These are phyloP conservation scores for Jaltomata sinuosa DNA, from an alignment of 257 asterid species.

Conservation along the genomic window DNA sequence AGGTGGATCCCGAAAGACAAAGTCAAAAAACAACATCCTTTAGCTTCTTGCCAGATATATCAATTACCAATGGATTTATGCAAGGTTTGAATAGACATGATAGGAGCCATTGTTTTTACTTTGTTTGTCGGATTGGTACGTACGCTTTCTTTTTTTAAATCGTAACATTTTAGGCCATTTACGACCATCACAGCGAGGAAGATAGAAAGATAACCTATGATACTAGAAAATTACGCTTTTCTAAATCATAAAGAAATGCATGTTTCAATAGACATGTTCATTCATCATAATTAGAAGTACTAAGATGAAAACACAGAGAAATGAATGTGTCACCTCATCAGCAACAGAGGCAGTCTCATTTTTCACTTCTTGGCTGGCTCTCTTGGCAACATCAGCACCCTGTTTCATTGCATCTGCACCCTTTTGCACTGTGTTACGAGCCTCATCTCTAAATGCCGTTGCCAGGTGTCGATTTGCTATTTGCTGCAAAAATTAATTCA, in stretches of 20 bases:
- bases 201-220: not conserved
- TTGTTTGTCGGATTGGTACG: too few relatives aligned
- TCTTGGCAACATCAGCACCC: not conserved
- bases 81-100: too few relatives aligned
- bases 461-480: not conserved
- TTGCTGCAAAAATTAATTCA: not conserved
- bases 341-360: slow-evolving; percentile 4
- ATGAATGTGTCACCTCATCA: not conserved
- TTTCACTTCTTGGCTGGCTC: slow-evolving; percentile 1
- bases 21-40: too few relatives aligned
- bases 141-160: not conserved
- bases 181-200: not conserved
- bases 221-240: not conserved
- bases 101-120: too few relatives aligned
- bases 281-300: not conserved
- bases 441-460: not conserved
- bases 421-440: not conserved
- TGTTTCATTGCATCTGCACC: slow-evolving; percentile 8
- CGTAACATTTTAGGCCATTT: not conserved
- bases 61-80: too few relatives aligned
- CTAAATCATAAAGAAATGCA: not conserved
- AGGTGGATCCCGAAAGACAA: too few relatives aligned
- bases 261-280: too few relatives aligned
- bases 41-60: too few relatives aligned
- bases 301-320: not conserved